Base-by-base conservation (phyloP, 106 monocot species). In the Iris macrosiphon region DNA sequence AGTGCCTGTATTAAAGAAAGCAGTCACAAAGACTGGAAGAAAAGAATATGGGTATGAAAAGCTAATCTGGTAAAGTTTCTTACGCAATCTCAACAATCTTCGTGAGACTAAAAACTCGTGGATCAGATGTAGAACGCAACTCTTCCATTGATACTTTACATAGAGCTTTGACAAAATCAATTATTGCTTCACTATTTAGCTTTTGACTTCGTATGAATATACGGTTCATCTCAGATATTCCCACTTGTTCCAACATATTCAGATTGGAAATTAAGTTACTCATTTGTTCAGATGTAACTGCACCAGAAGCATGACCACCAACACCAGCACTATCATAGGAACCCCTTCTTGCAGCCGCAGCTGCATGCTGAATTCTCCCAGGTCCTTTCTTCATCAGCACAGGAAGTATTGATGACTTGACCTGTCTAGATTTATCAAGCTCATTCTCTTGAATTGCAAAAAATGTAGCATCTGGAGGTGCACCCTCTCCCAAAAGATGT, bases 291-390 rank as follows among this genome's bases (percentile, higher is more conserved):
- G 76, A 70, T 35, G 89, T 89, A 52, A 81, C 83, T 22, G 66
- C 45, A 39, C 88, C 84, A 76, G 84, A 81, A 70, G 87, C 79
- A 62, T 78, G 75, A 37, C 85, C 85, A 48, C 89, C 95, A 63
- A 96, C 85, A 64, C 89, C 89, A 72, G 79, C 89, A 80, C 95
- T 96, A 48, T 96, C 89, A 77, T 89, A 96, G 24, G 89, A 85
- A 72, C 95, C 89, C 33, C 95, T 82, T 63, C 75, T 71, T 40
- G 76, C 82, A 76, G 65, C 55, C 64, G 74, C 41, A 54, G 69
- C 54, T 9, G 78, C 48, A 62, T 68, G 51, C 23, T 88, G 69
- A 59, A 80, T 68, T 43, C 62, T 48, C 1, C 75, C 85, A 70
- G 78, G 75, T 32, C 71, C 79, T 63, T 85, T 96, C 60, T 83